phyloP scores from a whole-genome alignment of 108 stramenopile species.

The Discostella pseudostelligera region DNA sequence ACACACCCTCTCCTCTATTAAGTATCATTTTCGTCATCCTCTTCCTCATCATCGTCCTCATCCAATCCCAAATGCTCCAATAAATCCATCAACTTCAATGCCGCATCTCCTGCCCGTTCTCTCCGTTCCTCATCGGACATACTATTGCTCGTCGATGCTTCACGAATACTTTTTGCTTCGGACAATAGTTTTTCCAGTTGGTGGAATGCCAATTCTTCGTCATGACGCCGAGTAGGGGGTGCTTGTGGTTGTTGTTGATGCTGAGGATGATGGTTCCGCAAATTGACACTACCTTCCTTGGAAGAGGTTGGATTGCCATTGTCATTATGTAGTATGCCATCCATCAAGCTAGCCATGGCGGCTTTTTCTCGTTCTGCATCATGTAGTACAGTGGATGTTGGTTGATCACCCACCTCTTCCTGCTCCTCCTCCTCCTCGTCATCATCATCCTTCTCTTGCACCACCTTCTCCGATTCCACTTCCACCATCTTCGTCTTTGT shows the following conservation, averaged over 20 bases:
- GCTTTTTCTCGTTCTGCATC: constrained; percentile 28
- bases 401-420: not conserved
- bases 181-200: constrained; percentile 64
- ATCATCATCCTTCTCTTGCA: not conserved
- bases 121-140: constrained; percentile 78
- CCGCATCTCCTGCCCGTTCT: constrained; percentile 71
- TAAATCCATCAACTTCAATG: constrained; percentile 71
- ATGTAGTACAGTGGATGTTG: constrained; percentile 16
- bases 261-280: not conserved
- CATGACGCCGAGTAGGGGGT: not conserved
- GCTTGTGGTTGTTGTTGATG: constrained; percentile 3
- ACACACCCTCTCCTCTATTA: not conserved
- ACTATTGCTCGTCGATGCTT: constrained; percentile 55
- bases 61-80: constrained; percentile 72
- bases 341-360: constrained; percentile 27
- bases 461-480: not conserved
- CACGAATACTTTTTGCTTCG: constrained; percentile 68
- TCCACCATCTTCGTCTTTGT: not conserved
- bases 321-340: constrained; percentile 1
- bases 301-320: not conserved
- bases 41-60: constrained; percentile 70
- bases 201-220: constrained; percentile 51
- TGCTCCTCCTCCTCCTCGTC: not conserved
- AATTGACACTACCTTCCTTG: not conserved
- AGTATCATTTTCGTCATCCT: constrained; percentile 18